Conservation (phyloP, 257 asterid genomes). For the Solanum rostratum region DNA sequence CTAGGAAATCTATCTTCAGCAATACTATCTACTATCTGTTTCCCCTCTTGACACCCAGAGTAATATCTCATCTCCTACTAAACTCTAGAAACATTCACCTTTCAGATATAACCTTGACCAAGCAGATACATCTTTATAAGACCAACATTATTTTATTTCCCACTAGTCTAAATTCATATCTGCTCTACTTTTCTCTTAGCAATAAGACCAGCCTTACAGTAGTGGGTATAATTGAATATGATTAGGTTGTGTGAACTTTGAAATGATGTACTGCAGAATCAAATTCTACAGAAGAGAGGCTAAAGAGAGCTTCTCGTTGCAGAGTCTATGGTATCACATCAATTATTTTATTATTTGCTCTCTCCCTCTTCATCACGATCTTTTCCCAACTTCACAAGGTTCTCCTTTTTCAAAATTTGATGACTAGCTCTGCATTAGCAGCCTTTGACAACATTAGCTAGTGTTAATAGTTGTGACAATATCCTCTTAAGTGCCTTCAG, state of each 20-base stretch:
- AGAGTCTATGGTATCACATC: not conserved
- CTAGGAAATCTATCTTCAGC: not conserved
- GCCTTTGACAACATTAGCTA: not conserved
- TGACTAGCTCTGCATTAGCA: not conserved
- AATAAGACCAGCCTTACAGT: not conserved
- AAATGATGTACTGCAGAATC: not conserved
- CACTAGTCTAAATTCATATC: not conserved
- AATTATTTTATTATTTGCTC: not conserved
- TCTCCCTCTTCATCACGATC: not conserved
- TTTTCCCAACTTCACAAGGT: not conserved
- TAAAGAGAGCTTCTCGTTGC: not conserved
- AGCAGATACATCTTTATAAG: not conserved
- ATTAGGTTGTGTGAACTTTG: not conserved
- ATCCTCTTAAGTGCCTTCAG: not conserved
- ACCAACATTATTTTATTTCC: not conserved
- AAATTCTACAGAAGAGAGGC: not conserved
- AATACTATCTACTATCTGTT: not conserved
- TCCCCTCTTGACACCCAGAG: not conserved
- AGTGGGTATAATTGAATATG: not conserved
- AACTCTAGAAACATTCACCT: not conserved
- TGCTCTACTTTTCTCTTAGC: not conserved
- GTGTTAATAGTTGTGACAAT: not conserved
- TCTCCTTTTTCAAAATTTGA: not conserved
- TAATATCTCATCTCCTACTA: not conserved
- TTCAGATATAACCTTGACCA: not conserved